A percentile compares a stretch with the other conserved stretches of the same genome.
Evolutionary conservation across 352 stramenopile species (phyloP).

Genomic region (Phytophthora capsici): DNA sequence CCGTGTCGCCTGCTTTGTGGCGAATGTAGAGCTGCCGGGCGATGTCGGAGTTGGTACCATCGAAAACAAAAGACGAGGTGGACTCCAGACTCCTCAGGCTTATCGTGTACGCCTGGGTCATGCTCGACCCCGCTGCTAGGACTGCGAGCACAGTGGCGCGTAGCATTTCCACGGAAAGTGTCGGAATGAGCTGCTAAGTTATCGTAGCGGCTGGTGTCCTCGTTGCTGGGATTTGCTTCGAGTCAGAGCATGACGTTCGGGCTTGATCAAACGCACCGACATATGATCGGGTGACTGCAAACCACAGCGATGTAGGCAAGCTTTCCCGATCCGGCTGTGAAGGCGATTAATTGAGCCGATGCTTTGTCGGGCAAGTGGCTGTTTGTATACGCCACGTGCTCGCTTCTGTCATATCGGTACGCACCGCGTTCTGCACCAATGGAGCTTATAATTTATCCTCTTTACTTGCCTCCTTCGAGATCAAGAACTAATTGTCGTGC

Average conservation of each 20-base stretch:
- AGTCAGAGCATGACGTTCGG: slow-evolving; percentile 14
- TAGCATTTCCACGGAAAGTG: slow-evolving; percentile 4
- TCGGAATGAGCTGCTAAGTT: slow-evolving; percentile 12
- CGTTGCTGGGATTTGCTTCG: slow-evolving; percentile 20
- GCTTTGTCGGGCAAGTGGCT: slow-evolving; percentile 1
- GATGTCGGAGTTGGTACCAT: slow-evolving; percentile 44
- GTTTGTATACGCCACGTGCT: too few relatives aligned
- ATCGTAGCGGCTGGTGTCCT: neutral
- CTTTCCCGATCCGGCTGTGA: too few relatives aligned
- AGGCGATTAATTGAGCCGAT: neutral
- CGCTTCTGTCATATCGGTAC: neutral
- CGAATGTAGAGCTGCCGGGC: slow-evolving; percentile 40
- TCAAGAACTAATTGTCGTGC: slow-evolving; percentile 11
- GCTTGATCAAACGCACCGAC: neutral
- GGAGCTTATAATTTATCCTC: too few relatives aligned
- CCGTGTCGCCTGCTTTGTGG: slow-evolving; percentile 19
- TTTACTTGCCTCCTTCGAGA: neutral
- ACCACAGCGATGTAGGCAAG: slow-evolving; percentile 1
- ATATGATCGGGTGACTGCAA: slow-evolving; percentile 9
- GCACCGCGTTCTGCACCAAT: too few relatives aligned
- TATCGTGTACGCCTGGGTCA: slow-evolving; percentile 3
- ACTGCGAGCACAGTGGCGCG: slow-evolving; percentile 2
- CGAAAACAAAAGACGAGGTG: slow-evolving; percentile 31
- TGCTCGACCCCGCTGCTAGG: slow-evolving; percentile 1
- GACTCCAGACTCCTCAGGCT: slow-evolving; percentile 14